Evolutionary conservation across 1,139 yeast genomes (phyloP), one percentile per base, ranked within the genome.

Genomic region (Pichia sp.): DNA sequence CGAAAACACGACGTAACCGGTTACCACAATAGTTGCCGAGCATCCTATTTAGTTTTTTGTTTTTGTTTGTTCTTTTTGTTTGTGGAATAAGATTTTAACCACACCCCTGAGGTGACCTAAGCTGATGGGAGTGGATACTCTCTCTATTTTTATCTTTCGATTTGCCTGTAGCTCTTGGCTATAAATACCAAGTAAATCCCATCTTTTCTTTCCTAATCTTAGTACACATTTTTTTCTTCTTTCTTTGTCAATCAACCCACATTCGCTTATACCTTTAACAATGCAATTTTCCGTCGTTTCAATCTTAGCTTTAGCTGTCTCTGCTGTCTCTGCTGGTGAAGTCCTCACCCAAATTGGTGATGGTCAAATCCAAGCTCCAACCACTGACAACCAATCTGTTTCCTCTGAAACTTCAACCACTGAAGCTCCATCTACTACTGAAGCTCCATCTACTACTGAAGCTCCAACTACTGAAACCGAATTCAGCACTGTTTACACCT

Each of bases 391-490:
- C 42, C 29, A 48, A 16, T 23, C 39, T 34, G 58, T 69, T 42
- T 58, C 70, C 42, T 73, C 71, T 42, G 60, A 64, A n/a, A 59
- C 69, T 42, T 58, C 70, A 42, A 73, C 71, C 42, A 60, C 64
- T n/a, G 40, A 32, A 35, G 36, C 36, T 34, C 36, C 36, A 34
- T 7, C 7, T 7, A 34, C 36, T 23, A 34, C 11, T 10, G 33
- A 8, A 8, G 23, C 36, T 6, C 33, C 33, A 31, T 8, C 8
- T 8, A 34, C 46, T 33, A 29, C 46, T 29, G 37, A 29, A 8
- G 27, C 31, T 8, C n/a, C 28, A 26, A 9, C 31, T n/a, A 26
- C 39, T 37, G 28, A 10, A 9, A 10, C 44, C 23, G 44, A 28
- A 27, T 40, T 43, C 38, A 27, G 31, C 16, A 40, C 46, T 37